Evolutionary conservation across 2,329 filamentous ascomycete genomes (phyloP), one percentile per base, ranked within the genome.

Genomic region (Venturia nashicola): DNA sequence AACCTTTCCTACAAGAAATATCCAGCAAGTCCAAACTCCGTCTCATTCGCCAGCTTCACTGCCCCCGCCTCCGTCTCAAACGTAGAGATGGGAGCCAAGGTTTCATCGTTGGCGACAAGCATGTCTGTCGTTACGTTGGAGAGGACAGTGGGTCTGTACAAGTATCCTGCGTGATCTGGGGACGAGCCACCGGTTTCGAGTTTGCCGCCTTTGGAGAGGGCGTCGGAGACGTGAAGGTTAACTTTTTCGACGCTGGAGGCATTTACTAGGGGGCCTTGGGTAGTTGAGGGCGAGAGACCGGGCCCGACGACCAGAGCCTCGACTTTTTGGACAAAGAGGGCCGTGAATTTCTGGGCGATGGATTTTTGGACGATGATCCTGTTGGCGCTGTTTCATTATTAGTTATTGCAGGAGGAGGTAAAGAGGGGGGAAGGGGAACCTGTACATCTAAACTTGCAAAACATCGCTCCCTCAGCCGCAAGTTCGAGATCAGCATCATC

Each of bases 341-440:
- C 62, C 2, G 63, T 61, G 48, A 76, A 77, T 42, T 74, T 71
- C 59, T 77, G 76, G 67, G 80, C 78, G 20, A 82, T 68, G 69
- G 39, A 60, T 66, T 65, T 68, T 6, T 65, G 64, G 6, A 65
- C 66, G 16, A 68, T 66, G 61, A 70, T 68, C 51, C 67, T 67
- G 14, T 71, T 69, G 40, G 69, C 68, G 55, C 62, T 61, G 55
- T 39, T 27, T 18, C 42, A 7, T 18, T 3, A 7, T 44, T 16
- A 44, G 42, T 44, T 5, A 18, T 3, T 3, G 16, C 16, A 5
- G 3, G 18, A 44, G 18, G 42, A 18, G 18, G 42, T 12, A n/a
- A 7, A n/a, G 42, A 18, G 16, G 14, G 18, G 16, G 14, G 16
- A 16, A 18, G 16, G 16, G 5, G 23, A 39, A 60, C 62, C 62